phyloP scores from a whole-genome alignment of 106 monocot genomes.

The Allium sativum region DNA sequence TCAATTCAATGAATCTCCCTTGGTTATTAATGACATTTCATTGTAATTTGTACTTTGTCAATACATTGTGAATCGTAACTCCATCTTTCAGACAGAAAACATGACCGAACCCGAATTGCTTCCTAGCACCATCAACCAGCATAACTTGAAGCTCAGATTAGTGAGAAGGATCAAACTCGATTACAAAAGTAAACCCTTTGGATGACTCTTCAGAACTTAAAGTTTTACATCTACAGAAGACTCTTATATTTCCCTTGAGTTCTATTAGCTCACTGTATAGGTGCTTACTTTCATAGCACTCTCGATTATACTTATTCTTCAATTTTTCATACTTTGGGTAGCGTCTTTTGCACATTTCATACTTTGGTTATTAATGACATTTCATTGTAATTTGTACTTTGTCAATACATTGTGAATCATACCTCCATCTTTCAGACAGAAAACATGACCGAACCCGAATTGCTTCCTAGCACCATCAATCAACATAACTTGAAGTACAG shows the following conservation, averaged over 20 bases:
- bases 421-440: conserved; percentile 50
- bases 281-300: conserved; percentile 54
- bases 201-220: conserved; percentile 57
- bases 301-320: conserved; percentile 44
- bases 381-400: conserved; percentile 67
- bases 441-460: conserved; percentile 88
- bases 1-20: too few species aligned
- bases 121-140: conserved; percentile 45
- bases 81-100: conserved; percentile 61
- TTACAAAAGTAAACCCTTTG: conserved; percentile 35
- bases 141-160: conserved; percentile 68
- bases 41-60: conserved; percentile 67
- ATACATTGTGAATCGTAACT: too few species aligned
- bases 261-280: conserved; percentile 89
- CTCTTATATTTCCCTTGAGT: conserved; percentile 84
- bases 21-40: too few species aligned
- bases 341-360: conserved; percentile 49
- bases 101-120: conserved; percentile 83
- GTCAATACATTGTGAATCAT: too few species aligned
- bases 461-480: conserved; percentile 55
- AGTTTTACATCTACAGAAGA: conserved; percentile 85
- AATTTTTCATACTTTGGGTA: conserved; percentile 38
- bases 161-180: conserved; percentile 55
- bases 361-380: too few species aligned
- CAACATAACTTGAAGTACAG: conserved; percentile 53